Evolutionary conservation across 2,329 filamentous ascomycete genomes (phyloP), one percentile per base, ranked within the genome.

Genomic region (Bipolaris victoriae): DNA sequence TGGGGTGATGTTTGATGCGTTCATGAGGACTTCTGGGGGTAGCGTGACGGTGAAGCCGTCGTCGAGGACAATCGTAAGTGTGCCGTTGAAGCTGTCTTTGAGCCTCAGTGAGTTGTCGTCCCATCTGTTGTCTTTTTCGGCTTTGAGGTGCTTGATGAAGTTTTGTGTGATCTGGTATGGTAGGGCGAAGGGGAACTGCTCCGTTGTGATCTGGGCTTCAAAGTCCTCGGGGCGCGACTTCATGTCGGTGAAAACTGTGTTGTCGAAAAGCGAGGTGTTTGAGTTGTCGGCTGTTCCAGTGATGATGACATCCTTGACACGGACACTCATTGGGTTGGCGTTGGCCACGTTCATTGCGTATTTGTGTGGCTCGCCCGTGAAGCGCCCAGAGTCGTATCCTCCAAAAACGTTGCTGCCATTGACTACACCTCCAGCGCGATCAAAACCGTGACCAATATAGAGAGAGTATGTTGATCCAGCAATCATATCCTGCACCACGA

Each of bases 351-450:
- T 72, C 71, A 74, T 76, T 10, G 61, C 41, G 63, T 74, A 73
- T 47, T 65, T 69, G 57, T 77, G 67, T 1, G 74, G 68, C 0
- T 60, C 61, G 31, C 74, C 77, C 1, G 68, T 71, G 57, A 80
- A 79, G 18, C 78, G 76, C 22, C 77, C 77, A 11, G 77, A 74
- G 60, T 81, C 79, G 58, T 77, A 80, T 20, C 79, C 79, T n/a
- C 79, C 79, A 36, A 80, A 76, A 3, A 74, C 73, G 36, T 78
- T 76, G 56, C 74, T 78, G 24, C 79, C 79, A 51, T 80, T 80
- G 24, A 78, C 70, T 2, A 55, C 63, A 15, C 79, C 78, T 15
- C 75, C 77, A 1, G 77, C 76, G 31, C 77, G 72, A 37, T 76
- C 72, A 58, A 78, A 77, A 22, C 74, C 75, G 48, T 77, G 74